Base-by-base conservation (phyloP, 2,329 filamentous ascomycete species). In the Amauroascus verrucosus region DNA sequence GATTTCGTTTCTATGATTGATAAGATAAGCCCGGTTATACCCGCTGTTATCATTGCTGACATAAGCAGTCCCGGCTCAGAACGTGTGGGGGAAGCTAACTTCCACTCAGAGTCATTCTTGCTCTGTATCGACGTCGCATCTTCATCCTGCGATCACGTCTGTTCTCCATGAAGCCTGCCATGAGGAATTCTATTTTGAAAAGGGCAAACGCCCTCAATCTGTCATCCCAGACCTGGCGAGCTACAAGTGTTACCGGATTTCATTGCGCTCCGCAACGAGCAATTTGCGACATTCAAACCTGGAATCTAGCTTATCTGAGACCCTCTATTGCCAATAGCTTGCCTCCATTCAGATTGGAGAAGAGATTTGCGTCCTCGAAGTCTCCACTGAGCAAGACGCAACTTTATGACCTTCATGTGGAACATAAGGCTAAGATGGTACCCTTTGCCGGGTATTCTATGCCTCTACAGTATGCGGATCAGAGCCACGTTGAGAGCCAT, bases 371-470 rank as follows among this genome's bases (percentile, higher is more conserved):
- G 6, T 70, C 69, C 6, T 58, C 56, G 37, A 57, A 60, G n/a
- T 50, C 51, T 1, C 47, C 62, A 8, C 56, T 71, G 54, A 66
- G 65, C 33, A 67, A 67, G 71, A 94, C 88, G 2, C 82, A 84
- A 26, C 76, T 96, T 20, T 86, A 91, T 69, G 83, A 88, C 62
- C 75, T 94, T 20, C 86, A 95, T 69, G 64, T 90, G 57, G 77
- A 80, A 55, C 76, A 87, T 65, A 88, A 88, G 61, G 93, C 80
- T 60, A 96, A 95, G 74, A 93, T 97, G 82, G 91, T 96, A 48
- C 87, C 88, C n/a, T 98, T 96, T 71, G 91, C 87, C 58, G 89
- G 88, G 60, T 95, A 84, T 74, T 77, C 81, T 62, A 96, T 98
- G 88, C 93, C 93, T 6, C 83, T 98, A 43, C 86, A 93, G 70